A percentile compares a stretch with the other conserved stretches of the same genome.
Evolutionary conservation across 495 filamentous ascomycete genomes (phyloP).

Genomic region (Symbiotaphrina buchneri): DNA sequence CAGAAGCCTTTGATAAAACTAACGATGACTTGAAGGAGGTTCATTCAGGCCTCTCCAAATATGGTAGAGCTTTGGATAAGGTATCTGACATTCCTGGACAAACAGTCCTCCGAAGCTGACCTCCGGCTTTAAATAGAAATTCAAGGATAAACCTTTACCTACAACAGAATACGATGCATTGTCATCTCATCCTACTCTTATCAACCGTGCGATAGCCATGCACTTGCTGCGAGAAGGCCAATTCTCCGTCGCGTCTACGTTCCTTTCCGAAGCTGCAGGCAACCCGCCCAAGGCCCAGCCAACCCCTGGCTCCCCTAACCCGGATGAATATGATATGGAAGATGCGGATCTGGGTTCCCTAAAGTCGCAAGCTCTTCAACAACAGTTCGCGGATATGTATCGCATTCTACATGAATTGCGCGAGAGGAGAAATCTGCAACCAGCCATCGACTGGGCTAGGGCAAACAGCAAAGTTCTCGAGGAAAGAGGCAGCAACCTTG

Average conservation of each 20-base stretch:
- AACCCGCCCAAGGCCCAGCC: conserved; percentile 13
- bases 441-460: conserved; percentile 74
- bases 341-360: conserved; percentile 27
- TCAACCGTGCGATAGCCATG: conserved; percentile 90
- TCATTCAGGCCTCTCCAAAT: conserved; percentile 52
- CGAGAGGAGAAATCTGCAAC: conserved; percentile 39
- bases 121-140: conserved; percentile 25
- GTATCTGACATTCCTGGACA: conserved; percentile 16
- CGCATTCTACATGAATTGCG: conserved; percentile 59
- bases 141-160: conserved; percentile 56
- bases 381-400: conserved; percentile 77
- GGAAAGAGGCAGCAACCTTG: conserved; percentile 68
- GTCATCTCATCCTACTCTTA: conserved; percentile 44
- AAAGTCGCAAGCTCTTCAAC: conserved; percentile 43
- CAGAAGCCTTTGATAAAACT: conserved; percentile 51
- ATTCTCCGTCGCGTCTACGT: conserved; percentile 66
- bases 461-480: conserved; percentile 47
- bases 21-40: conserved; percentile 62
- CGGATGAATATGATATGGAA: conserved; percentile 1
- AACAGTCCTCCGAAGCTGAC: background rate
- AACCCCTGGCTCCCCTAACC: conserved; percentile 1
- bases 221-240: conserved; percentile 87
- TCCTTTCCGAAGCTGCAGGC: conserved; percentile 39
- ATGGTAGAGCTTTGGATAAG: conserved; percentile 66
- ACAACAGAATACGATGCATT: conserved; percentile 63